Conservation (phyloP, 1,139 yeast species). For the Magnusiomyces suaveolens region DNA sequence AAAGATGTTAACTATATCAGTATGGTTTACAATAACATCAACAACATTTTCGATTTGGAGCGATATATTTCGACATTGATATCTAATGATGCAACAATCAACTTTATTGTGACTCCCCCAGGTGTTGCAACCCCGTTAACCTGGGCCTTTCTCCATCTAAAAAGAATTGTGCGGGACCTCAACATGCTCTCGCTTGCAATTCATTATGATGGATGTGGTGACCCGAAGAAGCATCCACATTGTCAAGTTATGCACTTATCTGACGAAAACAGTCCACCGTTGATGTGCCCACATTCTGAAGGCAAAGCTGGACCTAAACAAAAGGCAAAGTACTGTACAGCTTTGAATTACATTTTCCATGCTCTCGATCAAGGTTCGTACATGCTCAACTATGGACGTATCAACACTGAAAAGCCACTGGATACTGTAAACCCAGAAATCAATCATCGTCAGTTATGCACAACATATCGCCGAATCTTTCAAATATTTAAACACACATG, state of each 20-base stretch:
- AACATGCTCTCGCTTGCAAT: conserved; percentile 8
- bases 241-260: not conserved
- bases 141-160: conserved; percentile 10
- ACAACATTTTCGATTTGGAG: conserved; percentile 9
- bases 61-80: conserved; percentile 7
- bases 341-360: conserved; percentile 12
- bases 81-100: conserved; percentile 4
- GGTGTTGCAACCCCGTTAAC: conserved; percentile 6
- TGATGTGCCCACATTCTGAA: not conserved
- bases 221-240: not conserved
- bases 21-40: conserved; percentile 6
- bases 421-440: not conserved
- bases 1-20: conserved; percentile 4
- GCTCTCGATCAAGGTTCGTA: conserved; percentile 9
- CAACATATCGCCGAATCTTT: conserved; percentile 10
- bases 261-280: not conserved
- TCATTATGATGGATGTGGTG: conserved; percentile 7
- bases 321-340: conserved; percentile 5
- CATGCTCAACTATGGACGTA: not conserved
- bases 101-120: conserved; percentile 9
- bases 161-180: conserved; percentile 9
- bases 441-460: conserved; percentile 6
- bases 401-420: not conserved
- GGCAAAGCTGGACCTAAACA: not conserved
- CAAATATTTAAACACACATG: conserved; percentile 15